phyloP scores from a whole-genome alignment of 768 basidiomycete genomes.

The Chlorophyllum brunneum region DNA sequence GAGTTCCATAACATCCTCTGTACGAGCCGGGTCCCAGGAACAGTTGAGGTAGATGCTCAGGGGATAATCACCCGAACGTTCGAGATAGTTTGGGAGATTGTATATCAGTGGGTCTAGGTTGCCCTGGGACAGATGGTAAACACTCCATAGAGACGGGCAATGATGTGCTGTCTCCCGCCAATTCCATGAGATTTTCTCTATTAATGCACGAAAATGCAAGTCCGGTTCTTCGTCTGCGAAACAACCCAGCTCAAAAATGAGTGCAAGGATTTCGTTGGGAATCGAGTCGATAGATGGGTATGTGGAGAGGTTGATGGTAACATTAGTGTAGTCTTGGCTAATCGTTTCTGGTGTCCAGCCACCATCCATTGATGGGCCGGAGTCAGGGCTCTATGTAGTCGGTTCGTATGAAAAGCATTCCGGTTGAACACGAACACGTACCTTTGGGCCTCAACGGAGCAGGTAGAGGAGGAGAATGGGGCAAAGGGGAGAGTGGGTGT shows the following conservation, averaged over 20 bases:
- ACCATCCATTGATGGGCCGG: too few species aligned
- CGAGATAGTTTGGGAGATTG: conserved; percentile 20
- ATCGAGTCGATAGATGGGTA: conserved; percentile 19
- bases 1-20: conserved; percentile 19
- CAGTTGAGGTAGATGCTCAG: conserved; percentile 26
- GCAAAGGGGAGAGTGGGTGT: neutral
- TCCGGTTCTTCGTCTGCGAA: conserved; percentile 11
- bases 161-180: conserved; percentile 21
- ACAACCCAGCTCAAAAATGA: conserved; percentile 23
- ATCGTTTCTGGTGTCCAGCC: too few species aligned
- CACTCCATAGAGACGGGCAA: conserved; percentile 31
- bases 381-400: neutral
- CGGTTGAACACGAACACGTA: neutral
- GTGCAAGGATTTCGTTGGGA: conserved; percentile 27
- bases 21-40: conserved; percentile 22
- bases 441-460: neutral
- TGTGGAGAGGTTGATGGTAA: neutral
- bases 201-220: conserved; percentile 8
- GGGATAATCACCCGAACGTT: conserved; percentile 25
- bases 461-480: neutral
- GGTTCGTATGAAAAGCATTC: neutral
- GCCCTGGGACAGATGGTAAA: conserved; percentile 22
- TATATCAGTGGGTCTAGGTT: conserved; percentile 20
- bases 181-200: conserved; percentile 20
- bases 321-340: too few species aligned